Evolutionary conservation across 768 basidiomycete species (phyloP).

Genomic region (Auricularia sp.): DNA sequence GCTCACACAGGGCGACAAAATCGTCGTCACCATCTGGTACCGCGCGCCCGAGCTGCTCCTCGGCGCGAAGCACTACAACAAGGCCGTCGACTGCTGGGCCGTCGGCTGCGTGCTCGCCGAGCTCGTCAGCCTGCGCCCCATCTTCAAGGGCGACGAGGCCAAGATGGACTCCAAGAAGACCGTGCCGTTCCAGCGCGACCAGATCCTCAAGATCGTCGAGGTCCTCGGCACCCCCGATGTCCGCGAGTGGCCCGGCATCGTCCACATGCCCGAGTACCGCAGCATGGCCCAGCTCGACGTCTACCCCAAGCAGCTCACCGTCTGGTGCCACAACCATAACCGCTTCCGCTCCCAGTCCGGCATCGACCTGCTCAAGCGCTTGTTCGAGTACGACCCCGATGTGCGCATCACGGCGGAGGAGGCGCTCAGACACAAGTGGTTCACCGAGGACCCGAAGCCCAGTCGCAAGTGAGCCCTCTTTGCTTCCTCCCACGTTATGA

Average conservation of each 20-base stretch:
- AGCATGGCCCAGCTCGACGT: slow-evolving; percentile 71
- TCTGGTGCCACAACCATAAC: slow-evolving; percentile 58
- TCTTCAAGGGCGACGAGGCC: slow-evolving; percentile 99
- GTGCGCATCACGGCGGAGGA: slow-evolving; percentile 73
- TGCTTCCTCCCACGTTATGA: not conserved
- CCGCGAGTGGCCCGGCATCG: slow-evolving; percentile 77
- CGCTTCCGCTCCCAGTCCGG: slow-evolving; percentile 51
- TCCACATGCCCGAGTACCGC: slow-evolving; percentile 80
- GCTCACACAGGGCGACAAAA: slow-evolving; percentile 89
- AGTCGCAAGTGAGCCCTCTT: slow-evolving; percentile 63
- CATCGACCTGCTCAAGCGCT: slow-evolving; percentile 72
- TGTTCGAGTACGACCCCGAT: slow-evolving; percentile 90
- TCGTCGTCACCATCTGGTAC: slow-evolving; percentile 99
- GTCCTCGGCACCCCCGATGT: slow-evolving; percentile 84
- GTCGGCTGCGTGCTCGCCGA: slow-evolving; percentile 97
- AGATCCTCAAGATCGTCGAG: slow-evolving; percentile 92
- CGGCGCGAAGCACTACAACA: slow-evolving; percentile 96
- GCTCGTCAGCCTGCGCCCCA: slow-evolving; percentile 83
- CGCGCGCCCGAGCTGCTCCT: slow-evolving; percentile 92
- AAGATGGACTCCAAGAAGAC: slow-evolving; percentile 96
- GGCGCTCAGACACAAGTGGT: slow-evolving; percentile 83
- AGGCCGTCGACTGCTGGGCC: slow-evolving; percentile 95
- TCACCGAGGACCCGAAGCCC: slow-evolving; percentile 80
- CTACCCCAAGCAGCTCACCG: slow-evolving; percentile 53
- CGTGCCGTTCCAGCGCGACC: slow-evolving; percentile 93